Percentiles rank a stretch among this genome's conserved stretches.
phyloP scores from a whole-genome alignment of 345 rosid species.

The Atalantia buxifolia region DNA sequence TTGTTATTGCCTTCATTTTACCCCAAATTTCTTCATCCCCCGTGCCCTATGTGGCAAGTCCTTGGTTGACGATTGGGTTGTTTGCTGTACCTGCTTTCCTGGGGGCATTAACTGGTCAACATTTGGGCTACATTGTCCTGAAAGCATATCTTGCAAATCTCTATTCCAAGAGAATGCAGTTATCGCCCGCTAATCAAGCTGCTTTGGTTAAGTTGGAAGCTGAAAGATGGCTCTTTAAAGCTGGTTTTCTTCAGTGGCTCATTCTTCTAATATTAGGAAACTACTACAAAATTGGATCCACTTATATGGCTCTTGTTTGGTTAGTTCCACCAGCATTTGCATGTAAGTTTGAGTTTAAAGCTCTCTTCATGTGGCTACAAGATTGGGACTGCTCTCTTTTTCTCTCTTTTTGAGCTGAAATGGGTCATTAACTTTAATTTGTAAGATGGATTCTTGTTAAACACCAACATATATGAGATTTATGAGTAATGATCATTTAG shows the following conservation, averaged over 20 bases:
- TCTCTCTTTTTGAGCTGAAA: no score
- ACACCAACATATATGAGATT: background rate
- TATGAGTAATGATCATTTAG: constrained; percentile 4
- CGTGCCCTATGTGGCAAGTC: constrained; percentile 73
- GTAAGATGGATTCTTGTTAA: background rate
- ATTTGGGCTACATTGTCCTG: constrained; percentile 63
- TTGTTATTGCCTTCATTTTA: constrained; percentile 59
- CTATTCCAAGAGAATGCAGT: constrained; percentile 46
- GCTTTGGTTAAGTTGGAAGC: constrained; percentile 71
- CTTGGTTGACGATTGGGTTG: constrained; percentile 78
- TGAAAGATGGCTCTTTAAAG: constrained; percentile 93
- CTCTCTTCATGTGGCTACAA: constrained; percentile 10
- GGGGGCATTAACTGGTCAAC: constrained; percentile 89
- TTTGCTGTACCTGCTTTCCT: constrained; percentile 87
- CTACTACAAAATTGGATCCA: constrained; percentile 71
- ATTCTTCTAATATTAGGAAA: constrained; percentile 65
- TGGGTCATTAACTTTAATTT: background rate
- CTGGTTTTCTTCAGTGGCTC: constrained; percentile 86
- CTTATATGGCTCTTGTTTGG: constrained; percentile 85
- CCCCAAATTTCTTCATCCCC: constrained; percentile 73
- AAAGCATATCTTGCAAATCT: constrained; percentile 42
- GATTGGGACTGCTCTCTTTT: background rate
- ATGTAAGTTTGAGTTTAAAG: constrained; percentile 55
- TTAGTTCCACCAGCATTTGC: constrained; percentile 92
- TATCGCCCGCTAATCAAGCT: constrained; percentile 45